phyloP scores from a whole-genome alignment of 148 eudicot genomes.

The Camellia sinensis region DNA sequence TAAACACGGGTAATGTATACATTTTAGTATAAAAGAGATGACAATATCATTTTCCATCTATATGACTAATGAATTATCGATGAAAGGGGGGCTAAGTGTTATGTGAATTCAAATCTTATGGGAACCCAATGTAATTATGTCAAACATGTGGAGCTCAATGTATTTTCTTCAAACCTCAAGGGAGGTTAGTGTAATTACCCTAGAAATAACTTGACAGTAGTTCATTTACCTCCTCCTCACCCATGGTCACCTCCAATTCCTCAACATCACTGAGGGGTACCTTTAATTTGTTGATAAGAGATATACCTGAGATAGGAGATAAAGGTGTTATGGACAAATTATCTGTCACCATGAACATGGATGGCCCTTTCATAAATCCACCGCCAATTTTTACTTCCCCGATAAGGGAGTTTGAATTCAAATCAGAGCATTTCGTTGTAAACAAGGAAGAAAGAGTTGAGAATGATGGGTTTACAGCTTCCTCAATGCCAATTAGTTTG shows the following conservation, averaged over 20 bases:
- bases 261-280: neutral
- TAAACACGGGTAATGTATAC: no score
- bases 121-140: no score
- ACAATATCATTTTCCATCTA: no score
- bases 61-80: no score
- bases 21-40: no score
- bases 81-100: no score
- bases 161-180: no score
- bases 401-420: neutral
- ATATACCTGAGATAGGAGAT: conserved; percentile 2
- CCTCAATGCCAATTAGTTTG: conserved; percentile 6
- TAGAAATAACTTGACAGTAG: neutral
- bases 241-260: conserved; percentile 9
- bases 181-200: no score
- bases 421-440: fast-evolving
- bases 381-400: neutral
- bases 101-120: no score
- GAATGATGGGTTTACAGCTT: neutral
- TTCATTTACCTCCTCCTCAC: conserved; percentile 15
- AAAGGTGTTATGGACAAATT: conserved; percentile 11
- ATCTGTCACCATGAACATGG: conserved; percentile 14
- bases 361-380: neutral
- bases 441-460: neutral
- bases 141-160: no score
- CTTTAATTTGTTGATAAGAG: conserved; percentile 4